Evolutionary conservation across 768 basidiomycete species (phyloP).

Genomic region (Pulveroboletus sp.): DNA sequence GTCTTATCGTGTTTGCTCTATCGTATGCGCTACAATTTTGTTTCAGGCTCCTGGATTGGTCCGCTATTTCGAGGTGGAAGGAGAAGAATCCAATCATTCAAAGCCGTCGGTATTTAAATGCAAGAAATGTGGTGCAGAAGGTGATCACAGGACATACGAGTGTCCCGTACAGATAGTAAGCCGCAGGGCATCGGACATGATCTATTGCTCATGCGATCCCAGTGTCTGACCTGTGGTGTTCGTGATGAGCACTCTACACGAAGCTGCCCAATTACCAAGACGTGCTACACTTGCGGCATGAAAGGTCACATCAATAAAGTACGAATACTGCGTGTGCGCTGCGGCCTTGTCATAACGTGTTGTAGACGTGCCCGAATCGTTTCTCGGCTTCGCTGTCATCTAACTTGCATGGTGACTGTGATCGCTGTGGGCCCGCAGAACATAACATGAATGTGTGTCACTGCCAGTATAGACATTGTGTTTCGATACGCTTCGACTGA

Average conservation of each 20-base stretch:
- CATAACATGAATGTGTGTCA: slow-evolving; percentile 63
- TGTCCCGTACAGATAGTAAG: slow-evolving; percentile 74
- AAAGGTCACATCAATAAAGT: slow-evolving; percentile 78
- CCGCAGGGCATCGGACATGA: slow-evolving; percentile 5
- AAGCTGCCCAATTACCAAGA: slow-evolving; percentile 78
- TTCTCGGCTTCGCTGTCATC: slow-evolving; percentile 21
- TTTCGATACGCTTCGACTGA: not conserved
- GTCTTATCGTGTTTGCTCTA: slow-evolving; percentile 13
- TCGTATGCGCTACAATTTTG: not conserved
- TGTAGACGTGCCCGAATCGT: slow-evolving; percentile 72
- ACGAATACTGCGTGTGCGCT: not conserved
- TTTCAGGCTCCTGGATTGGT: slow-evolving; percentile 42
- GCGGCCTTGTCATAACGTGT: not conserved
- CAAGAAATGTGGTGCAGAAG: slow-evolving; percentile 76
- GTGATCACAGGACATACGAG: slow-evolving; percentile 62
- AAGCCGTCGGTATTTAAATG: slow-evolving; percentile 56
- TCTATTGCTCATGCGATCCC: slow-evolving; percentile 1
- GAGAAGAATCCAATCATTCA: slow-evolving; percentile 35
- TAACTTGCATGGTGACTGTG: slow-evolving; percentile 49
- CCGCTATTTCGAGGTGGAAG: slow-evolving; percentile 63
- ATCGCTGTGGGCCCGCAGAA: slow-evolving; percentile 61
- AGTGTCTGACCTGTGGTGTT: slow-evolving; percentile 83
- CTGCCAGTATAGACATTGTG: not conserved
- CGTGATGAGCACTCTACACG: slow-evolving; percentile 77
- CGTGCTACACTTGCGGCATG: slow-evolving; percentile 79